Percentiles rank a stretch among this genome's conserved stretches.
These are phyloP conservation scores for Protea cynaroides DNA, from an alignment of 164 flowering plant species.

Conservation along the genomic window DNA sequence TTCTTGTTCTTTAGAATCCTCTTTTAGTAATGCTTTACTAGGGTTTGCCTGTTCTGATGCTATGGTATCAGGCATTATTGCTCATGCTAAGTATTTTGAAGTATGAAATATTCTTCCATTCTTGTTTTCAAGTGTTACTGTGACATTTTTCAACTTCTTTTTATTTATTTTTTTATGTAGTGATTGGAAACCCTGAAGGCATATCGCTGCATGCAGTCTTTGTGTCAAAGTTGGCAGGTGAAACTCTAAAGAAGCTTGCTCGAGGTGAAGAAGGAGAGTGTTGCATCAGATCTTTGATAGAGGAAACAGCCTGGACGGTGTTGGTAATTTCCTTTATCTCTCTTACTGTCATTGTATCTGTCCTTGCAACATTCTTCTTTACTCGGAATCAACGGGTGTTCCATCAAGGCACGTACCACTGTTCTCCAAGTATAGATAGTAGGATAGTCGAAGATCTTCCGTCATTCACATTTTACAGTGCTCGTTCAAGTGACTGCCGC, in stretches of 20 bases:
- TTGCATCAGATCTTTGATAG: slow-evolving; percentile 33
- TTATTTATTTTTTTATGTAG: slow-evolving; percentile 22
- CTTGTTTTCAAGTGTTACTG: background rate
- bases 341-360: slow-evolving; percentile 31
- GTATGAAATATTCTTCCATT: background rate
- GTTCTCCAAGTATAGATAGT: slow-evolving; percentile 19
- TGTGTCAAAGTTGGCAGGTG: slow-evolving; percentile 49
- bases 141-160: background rate
- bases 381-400: slow-evolving; percentile 27
- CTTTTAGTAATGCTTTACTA: too few relatives aligned
- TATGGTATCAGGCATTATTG: background rate
- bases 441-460: slow-evolving; percentile 35
- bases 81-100: background rate
- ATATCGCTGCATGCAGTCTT: slow-evolving; percentile 47
- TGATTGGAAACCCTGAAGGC: slow-evolving; percentile 40
- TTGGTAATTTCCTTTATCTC: slow-evolving; percentile 49
- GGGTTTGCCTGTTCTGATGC: too few relatives aligned
- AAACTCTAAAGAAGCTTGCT: slow-evolving; percentile 34
- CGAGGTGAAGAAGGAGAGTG: slow-evolving; percentile 38
- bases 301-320: slow-evolving; percentile 42
- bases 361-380: slow-evolving; percentile 27
- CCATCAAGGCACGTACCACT: slow-evolving; percentile 16
- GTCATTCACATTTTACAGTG: slow-evolving; percentile 21
- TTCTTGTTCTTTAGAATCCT: too few relatives aligned
- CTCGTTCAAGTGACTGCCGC: slow-evolving; percentile 8